Evolutionary conservation across 2,329 filamentous ascomycete species (phyloP).

Genomic region (Corinectria fuckeliana): DNA sequence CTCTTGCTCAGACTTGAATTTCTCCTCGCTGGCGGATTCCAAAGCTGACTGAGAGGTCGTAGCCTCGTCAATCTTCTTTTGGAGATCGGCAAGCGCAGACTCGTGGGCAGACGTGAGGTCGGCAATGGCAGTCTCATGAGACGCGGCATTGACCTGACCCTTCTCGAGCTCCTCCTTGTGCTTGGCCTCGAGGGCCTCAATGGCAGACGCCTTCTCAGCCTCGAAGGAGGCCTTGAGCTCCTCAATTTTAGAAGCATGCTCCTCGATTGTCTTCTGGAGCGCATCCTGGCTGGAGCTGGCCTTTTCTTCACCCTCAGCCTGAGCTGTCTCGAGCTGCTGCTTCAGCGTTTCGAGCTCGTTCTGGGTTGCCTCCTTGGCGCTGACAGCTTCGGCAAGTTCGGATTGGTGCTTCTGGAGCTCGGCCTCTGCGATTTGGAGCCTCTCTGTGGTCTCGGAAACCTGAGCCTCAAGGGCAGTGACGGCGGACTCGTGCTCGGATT

Average conservation of each 20-base stretch:
- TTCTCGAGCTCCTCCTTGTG: constrained; percentile 59
- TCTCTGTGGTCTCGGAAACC: constrained; percentile 56
- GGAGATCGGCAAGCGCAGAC: constrained; percentile 53
- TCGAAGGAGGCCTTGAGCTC: constrained; percentile 56
- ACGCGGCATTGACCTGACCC: constrained; percentile 51
- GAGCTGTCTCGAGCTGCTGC: constrained; percentile 54
- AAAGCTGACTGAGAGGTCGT: constrained; percentile 54
- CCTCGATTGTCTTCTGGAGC: constrained; percentile 49
- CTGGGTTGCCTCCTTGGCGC: constrained; percentile 56
- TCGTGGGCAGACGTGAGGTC: constrained; percentile 61
- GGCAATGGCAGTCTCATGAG: constrained; percentile 56
- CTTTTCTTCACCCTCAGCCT: constrained; percentile 45
- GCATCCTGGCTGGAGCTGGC: constrained; percentile 42
- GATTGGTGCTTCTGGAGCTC: constrained; percentile 58
- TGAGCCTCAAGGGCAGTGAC: constrained; percentile 55
- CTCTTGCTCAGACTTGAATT: constrained; percentile 52
- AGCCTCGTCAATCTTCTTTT: constrained; percentile 62
- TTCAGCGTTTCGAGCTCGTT: constrained; percentile 56
- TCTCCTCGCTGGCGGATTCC: constrained; percentile 53
- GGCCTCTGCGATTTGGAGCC: constrained; percentile 58
- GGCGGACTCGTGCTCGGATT: constrained; percentile 57
- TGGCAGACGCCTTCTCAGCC: constrained; percentile 55
- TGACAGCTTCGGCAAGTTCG: constrained; percentile 56
- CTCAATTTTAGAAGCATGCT: constrained; percentile 58
- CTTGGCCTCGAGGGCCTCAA: constrained; percentile 59